Conservation (phyloP, 129 eudicot species). For the Flaveria sonorensis region DNA sequence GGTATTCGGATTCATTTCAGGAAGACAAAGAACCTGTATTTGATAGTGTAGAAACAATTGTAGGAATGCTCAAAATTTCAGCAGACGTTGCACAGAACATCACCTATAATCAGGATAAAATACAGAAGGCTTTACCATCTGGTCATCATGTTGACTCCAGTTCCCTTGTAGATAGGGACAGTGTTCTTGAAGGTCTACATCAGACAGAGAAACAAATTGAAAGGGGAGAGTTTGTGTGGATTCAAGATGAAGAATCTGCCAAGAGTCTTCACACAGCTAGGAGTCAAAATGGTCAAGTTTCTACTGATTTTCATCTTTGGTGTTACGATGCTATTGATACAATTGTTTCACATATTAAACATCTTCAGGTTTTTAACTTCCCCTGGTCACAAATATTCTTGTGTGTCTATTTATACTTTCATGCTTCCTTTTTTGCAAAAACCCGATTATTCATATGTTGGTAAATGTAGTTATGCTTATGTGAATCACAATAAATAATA, state of each 20-base stretch:
- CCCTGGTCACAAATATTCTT: not conserved
- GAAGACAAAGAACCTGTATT: conserved; percentile 97
- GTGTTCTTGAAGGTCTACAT: conserved; percentile 1
- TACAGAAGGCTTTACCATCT: conserved; percentile 78
- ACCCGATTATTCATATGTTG: not conserved
- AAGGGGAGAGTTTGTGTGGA: not conserved
- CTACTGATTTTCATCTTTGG: conserved; percentile 16
- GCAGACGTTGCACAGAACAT: conserved; percentile 89
- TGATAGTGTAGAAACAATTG: conserved; percentile 81
- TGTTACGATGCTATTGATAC: conserved; percentile 10
- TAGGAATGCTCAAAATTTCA: conserved; percentile 91
- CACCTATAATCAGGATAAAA: conserved; percentile 74
- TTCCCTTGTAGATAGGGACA: conserved; percentile 52
- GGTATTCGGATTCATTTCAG: conserved; percentile 36
- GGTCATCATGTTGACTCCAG: conserved; percentile 97
- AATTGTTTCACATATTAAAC: conserved; percentile 8
- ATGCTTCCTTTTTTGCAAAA: not conserved
- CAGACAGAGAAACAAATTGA: conserved; percentile 2
- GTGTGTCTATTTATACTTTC: not conserved
- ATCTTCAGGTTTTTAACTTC: not conserved
- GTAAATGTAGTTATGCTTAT: not conserved
- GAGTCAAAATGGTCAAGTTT: conserved; percentile 14
- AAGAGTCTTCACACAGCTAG: conserved; percentile 7
- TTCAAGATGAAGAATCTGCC: not conserved
- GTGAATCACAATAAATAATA: not conserved